Conservation (phyloP, 768 basidiomycete species). For the Lentinula lateritia region DNA sequence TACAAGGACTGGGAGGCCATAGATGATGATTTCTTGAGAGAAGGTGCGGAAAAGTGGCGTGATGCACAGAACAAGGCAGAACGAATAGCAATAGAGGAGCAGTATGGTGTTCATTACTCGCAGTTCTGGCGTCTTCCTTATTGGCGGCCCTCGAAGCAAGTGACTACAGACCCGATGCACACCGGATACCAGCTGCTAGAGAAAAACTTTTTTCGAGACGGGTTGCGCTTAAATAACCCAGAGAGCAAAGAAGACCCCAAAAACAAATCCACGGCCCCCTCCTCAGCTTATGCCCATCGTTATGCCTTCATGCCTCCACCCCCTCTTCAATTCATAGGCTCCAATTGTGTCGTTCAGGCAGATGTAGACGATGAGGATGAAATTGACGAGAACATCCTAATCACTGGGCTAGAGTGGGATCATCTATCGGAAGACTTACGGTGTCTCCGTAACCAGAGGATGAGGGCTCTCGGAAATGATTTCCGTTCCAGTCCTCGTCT, state of each 20-base stretch:
- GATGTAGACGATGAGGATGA: neutral
- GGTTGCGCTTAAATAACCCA: neutral
- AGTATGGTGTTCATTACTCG: slow-evolving; percentile 20
- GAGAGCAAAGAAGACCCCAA: neutral
- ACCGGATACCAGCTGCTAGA: neutral
- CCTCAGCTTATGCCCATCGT: neutral
- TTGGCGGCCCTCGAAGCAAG: slow-evolving; percentile 26
- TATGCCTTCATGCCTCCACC: neutral
- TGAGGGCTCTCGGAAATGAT: neutral
- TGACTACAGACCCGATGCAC: slow-evolving; percentile 33
- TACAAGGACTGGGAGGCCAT: slow-evolving; percentile 12
- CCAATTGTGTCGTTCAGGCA: neutral
- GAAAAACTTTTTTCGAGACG: neutral
- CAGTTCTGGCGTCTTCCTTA: slow-evolving; percentile 26
- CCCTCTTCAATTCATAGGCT: neutral
- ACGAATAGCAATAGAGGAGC: slow-evolving; percentile 13
- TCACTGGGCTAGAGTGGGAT: neutral
- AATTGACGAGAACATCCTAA: too few relatives aligned
- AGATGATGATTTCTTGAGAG: slow-evolving; percentile 9
- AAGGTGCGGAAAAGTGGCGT: slow-evolving; percentile 15
- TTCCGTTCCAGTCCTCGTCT: neutral
- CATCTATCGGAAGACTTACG: neutral
- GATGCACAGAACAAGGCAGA: slow-evolving; percentile 11
- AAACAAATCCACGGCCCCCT: neutral
- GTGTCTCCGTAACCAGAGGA: neutral